Evolutionary conservation across 164 flowering plant genomes (phyloP).

Genomic region (Aristolochia contorta): DNA sequence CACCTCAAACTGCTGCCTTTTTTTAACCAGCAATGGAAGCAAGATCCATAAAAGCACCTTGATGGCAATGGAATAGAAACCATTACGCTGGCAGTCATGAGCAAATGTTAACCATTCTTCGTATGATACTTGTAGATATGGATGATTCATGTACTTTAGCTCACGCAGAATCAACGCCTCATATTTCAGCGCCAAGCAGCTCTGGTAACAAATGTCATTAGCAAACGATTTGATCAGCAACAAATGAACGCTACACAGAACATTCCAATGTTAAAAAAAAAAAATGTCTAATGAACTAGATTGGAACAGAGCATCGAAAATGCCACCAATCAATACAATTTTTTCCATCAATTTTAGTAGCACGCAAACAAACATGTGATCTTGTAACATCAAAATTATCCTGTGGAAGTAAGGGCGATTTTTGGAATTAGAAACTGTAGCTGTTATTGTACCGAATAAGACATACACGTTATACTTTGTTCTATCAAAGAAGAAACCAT

Average conservation of each 20-base stretch:
- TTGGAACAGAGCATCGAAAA: too few species aligned
- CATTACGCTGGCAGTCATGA: constrained; percentile 45
- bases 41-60: constrained; percentile 33
- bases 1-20: background rate
- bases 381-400: too few species aligned
- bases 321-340: too few species aligned
- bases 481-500: too few species aligned
- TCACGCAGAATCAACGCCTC: constrained; percentile 75
- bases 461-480: too few species aligned
- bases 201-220: constrained; percentile 24
- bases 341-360: too few species aligned
- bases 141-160: constrained; percentile 21
- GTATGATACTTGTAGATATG: constrained; percentile 40
- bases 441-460: too few species aligned
- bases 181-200: constrained; percentile 74
- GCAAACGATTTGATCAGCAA: background rate
- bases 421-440: too few species aligned
- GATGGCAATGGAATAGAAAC: constrained; percentile 43
- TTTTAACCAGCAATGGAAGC: background rate
- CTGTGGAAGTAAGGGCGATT: too few species aligned
- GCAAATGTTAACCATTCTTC: constrained; percentile 65
- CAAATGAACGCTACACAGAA: background rate
- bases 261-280: too few species aligned
- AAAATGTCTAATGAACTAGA: too few species aligned
- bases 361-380: too few species aligned